These are phyloP conservation scores for Peronospora farinosa DNA, from an alignment of 352 stramenopile species.

Conservation along the genomic window DNA sequence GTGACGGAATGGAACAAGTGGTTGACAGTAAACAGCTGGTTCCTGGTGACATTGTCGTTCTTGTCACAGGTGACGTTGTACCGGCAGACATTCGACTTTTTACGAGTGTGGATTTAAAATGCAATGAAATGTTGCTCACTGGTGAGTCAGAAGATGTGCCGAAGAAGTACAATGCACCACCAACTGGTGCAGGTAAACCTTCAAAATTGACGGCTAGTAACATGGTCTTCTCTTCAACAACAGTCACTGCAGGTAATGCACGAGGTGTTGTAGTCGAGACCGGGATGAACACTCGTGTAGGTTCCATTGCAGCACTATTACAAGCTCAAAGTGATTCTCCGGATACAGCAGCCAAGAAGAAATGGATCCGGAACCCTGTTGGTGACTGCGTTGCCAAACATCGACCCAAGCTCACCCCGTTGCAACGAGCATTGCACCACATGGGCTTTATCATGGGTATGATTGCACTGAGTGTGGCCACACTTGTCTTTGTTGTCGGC, in stretches of 20 bases:
- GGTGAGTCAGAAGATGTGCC: slow-evolving; percentile 85
- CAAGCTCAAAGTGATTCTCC: slow-evolving; percentile 33
- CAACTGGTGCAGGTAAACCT: slow-evolving; percentile 13
- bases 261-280: slow-evolving; percentile 68
- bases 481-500: slow-evolving; percentile 89
- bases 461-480: slow-evolving; percentile 72
- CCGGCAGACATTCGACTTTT: slow-evolving; percentile 87
- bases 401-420: slow-evolving; percentile 75
- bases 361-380: slow-evolving; percentile 48
- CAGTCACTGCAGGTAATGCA: slow-evolving; percentile 69
- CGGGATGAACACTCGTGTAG: slow-evolving; percentile 64
- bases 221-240: slow-evolving; percentile 92
- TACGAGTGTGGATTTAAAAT: slow-evolving; percentile 76
- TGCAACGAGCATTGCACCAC: slow-evolving; percentile 91
- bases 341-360: slow-evolving; percentile 17
- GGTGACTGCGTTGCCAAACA: slow-evolving; percentile 51
- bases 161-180: slow-evolving; percentile 56
- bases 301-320: slow-evolving; percentile 58
- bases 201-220: slow-evolving; percentile 68
- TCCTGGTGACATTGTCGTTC: slow-evolving; percentile 81
- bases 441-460: slow-evolving; percentile 89
- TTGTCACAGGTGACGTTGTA: slow-evolving; percentile 90
- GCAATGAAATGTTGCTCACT: slow-evolving; percentile 93
- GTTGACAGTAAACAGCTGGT: slow-evolving; percentile 67
- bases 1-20: slow-evolving; percentile 51